phyloP scores from a whole-genome alignment of 208 protist species.

The Leishmania tarentolae region DNA sequence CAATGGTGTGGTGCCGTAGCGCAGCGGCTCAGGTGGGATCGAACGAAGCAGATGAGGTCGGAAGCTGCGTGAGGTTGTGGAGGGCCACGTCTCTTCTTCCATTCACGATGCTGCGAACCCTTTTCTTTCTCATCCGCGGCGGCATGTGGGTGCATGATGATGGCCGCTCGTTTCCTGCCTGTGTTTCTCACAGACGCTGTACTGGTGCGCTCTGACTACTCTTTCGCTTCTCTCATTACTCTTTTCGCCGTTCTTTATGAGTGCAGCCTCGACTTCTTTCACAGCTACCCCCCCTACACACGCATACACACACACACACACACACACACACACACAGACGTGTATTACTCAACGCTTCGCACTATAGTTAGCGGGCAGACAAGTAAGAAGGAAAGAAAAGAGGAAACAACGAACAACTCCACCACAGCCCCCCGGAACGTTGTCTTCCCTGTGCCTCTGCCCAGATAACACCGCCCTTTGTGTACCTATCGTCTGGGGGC shows the following conservation, averaged over 20 bases:
- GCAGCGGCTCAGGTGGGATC: not conserved
- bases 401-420: not conserved
- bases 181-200: not conserved
- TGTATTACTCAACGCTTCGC: not conserved
- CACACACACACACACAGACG: not conserved
- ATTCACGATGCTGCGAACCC: not conserved
- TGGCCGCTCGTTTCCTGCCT: not conserved
- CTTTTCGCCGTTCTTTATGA: not conserved
- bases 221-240: not conserved
- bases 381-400: slow-evolving; percentile 7
- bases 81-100: not conserved
- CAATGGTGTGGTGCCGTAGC: not conserved
- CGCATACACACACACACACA: not conserved
- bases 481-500: not conserved
- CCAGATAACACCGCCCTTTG: too few relatives aligned
- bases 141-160: not conserved
- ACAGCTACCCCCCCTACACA: not conserved
- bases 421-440: not conserved
- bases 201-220: not conserved
- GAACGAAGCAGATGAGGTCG: not conserved
- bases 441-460: not conserved
- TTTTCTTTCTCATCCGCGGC: not conserved
- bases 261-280: not conserved
- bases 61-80: not conserved
- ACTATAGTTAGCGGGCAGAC: not conserved